phyloP scores from a whole-genome alignment of 176 grass and related monocot genomes.

The Zoysia pacifica region DNA sequence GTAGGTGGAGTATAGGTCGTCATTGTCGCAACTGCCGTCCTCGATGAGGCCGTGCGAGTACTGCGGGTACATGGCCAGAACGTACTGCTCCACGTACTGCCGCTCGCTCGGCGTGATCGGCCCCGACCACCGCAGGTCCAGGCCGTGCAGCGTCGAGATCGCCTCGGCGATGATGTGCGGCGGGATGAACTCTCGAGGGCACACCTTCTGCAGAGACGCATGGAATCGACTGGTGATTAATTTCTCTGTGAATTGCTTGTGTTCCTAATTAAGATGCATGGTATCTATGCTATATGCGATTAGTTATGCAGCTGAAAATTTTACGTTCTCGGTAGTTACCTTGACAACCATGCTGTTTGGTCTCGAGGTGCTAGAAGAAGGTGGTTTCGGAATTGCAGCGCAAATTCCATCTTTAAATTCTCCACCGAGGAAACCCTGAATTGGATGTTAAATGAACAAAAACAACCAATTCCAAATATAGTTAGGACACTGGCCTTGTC shows the following conservation, averaged over 20 bases:
- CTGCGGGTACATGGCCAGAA: slow-evolving; percentile 72
- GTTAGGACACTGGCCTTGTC: background rate
- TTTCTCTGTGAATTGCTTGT: background rate
- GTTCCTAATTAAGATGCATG: background rate
- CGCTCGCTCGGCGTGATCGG: slow-evolving; percentile 69
- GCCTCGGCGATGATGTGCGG: slow-evolving; percentile 73
- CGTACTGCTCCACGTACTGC: slow-evolving; percentile 68
- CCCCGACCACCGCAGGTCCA: slow-evolving; percentile 76
- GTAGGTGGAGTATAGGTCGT: slow-evolving; percentile 53
- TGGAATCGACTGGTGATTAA: background rate
- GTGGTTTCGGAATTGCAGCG: slow-evolving; percentile 28
- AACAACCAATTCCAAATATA: background rate
- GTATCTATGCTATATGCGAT: background rate
- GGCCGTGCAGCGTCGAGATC: slow-evolving; percentile 63
- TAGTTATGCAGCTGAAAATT: background rate
- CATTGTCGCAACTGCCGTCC: slow-evolving; percentile 52
- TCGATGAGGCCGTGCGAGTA: slow-evolving; percentile 74
- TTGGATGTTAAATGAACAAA: background rate
- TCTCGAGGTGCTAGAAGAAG: slow-evolving; percentile 29
- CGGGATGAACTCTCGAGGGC: slow-evolving; percentile 67
- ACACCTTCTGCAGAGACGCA: slow-evolving; percentile 53
- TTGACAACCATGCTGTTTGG: slow-evolving; percentile 81
- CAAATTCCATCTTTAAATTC: slow-evolving; percentile 44
- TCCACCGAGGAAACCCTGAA: slow-evolving; percentile 26
- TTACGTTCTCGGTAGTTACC: slow-evolving; percentile 20